Evolutionary conservation across 1,284 basidiomycete genomes (phyloP), one percentile per base, ranked within the genome.

Genomic region (Polyporus tsugae): DNA sequence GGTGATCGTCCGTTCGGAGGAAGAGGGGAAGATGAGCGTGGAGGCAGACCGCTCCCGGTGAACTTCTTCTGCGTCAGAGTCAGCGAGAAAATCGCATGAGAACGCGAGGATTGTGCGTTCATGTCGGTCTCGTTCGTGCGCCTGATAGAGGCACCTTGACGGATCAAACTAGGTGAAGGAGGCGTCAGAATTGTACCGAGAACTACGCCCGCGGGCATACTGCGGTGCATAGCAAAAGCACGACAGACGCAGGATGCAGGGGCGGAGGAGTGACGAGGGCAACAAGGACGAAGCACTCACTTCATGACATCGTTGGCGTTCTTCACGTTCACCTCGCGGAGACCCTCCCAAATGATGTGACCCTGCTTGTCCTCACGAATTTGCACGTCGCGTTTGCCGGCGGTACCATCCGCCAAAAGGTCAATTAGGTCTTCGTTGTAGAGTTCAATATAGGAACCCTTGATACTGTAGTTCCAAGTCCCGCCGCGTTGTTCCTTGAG

Each of bases 351-450:
- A 66, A 99, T 94, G 75, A 99, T 99, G 74, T 95, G 91, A 11
- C 98, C 97, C 73, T 95, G 93, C 79, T 97, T 97, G 80, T 96
- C 96, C 83, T 99, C 97, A 71, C 98, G 89, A 79, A 99, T 99
- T 78, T 97, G 93, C 22, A 99, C 96, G 73, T 95, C 93, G 58
- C 94, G 91, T 68, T 90, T 87, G 29, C 83, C 86, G 42, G 87
- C 87, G 25, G 83, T 84, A 65, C 91, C 90, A 70, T 94, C 91
- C 75, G 90, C 90, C 60, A 98, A 85, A 68, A 97, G 84, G 82
- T 97, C 95, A 77, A 97, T 94, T 67, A 97, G 88, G 83, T 97
- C 95, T 83, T 99, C 97, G 81, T 99, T 99, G 84, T 99, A 99
- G 69, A 99, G 90, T 85, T 99, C 97, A 75, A 99, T 92, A 84